Conservation (phyloP, 306 rosid species). For the Erythrophleum fordii region DNA sequence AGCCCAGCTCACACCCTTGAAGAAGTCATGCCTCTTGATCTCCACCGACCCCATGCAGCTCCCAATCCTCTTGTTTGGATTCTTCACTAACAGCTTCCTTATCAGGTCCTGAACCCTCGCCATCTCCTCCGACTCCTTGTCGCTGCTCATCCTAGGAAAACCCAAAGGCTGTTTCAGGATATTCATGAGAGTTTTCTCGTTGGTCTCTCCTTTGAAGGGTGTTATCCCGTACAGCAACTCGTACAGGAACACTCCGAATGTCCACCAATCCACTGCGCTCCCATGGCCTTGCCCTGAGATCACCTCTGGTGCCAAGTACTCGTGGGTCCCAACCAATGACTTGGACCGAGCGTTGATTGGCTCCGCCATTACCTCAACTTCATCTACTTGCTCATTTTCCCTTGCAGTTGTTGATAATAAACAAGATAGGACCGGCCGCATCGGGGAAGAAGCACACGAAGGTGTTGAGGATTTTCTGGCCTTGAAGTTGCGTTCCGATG, state of each 20-base stretch:
- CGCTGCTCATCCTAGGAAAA: conserved; percentile 66
- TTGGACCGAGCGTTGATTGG: conserved; percentile 76
- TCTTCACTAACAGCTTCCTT: conserved; percentile 77
- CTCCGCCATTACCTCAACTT: conserved; percentile 64
- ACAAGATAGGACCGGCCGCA: not conserved
- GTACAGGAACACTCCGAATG: conserved; percentile 82
- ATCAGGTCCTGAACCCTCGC: conserved; percentile 75
- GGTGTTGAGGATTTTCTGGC: not conserved
- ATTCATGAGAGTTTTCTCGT: conserved; percentile 78
- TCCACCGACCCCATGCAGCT: conserved; percentile 81
- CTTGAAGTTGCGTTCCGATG: not conserved
- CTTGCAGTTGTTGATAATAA: not conserved
- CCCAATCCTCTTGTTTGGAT: conserved; percentile 88
- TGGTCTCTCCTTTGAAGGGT: conserved; percentile 91
- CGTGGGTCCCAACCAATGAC: conserved; percentile 92
- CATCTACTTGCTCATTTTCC: conserved; percentile 16
- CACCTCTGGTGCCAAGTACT: conserved; percentile 93
- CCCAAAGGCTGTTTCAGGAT: conserved; percentile 68
- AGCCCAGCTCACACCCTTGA: conserved; percentile 86
- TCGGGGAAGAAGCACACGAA: not conserved
- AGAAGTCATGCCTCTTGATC: conserved; percentile 88
- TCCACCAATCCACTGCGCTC: conserved; percentile 98
- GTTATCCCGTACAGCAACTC: conserved; percentile 83
- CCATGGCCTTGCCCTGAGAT: conserved; percentile 93
- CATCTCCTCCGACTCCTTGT: conserved; percentile 75